phyloP scores from a whole-genome alignment of 1,284 basidiomycete species.

The Pyrrhoderma lamaoense region DNA sequence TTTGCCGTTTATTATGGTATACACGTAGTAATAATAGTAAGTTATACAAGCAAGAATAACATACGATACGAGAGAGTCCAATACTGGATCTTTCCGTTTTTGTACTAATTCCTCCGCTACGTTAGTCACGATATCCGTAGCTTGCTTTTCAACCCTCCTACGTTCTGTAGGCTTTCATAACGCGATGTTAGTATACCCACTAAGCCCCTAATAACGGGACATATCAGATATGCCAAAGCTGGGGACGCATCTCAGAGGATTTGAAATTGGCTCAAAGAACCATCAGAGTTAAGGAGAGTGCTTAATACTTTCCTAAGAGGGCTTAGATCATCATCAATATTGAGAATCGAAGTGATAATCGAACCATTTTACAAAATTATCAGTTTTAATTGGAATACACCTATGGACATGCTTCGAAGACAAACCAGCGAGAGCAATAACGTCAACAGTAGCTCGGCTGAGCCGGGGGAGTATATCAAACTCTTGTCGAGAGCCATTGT shows the following conservation, averaged over 20 bases:
- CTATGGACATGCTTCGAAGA: too few species aligned
- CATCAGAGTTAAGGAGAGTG: constrained; percentile 21
- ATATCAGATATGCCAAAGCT: constrained; percentile 24
- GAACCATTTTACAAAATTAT: constrained; percentile 43
- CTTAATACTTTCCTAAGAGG: constrained; percentile 28
- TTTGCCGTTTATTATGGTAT: too few species aligned
- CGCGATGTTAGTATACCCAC: neutral
- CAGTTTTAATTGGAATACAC: too few species aligned
- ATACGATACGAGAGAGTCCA: too few species aligned
- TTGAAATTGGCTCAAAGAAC: constrained; percentile 3
- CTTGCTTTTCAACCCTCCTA: constrained; percentile 10
- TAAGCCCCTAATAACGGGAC: neutral
- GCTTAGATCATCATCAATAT: constrained; percentile 22
- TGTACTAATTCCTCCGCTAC: constrained; percentile 42
- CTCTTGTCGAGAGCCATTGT: too few species aligned
- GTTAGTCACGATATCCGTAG: constrained; percentile 22
- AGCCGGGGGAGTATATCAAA: constrained; percentile 35
- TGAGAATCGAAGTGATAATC: constrained; percentile 55
- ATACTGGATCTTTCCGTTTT: constrained; percentile 35
- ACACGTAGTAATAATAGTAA: too few species aligned
- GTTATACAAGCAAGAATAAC: too few species aligned
- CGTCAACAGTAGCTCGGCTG: constrained; percentile 38
- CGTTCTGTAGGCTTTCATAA: constrained; percentile 10
- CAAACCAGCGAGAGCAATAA: constrained; percentile 40
- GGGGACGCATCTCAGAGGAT: constrained; percentile 17